Base-by-base conservation (phyloP, 306 rosid species). In the Inga laurina region DNA sequence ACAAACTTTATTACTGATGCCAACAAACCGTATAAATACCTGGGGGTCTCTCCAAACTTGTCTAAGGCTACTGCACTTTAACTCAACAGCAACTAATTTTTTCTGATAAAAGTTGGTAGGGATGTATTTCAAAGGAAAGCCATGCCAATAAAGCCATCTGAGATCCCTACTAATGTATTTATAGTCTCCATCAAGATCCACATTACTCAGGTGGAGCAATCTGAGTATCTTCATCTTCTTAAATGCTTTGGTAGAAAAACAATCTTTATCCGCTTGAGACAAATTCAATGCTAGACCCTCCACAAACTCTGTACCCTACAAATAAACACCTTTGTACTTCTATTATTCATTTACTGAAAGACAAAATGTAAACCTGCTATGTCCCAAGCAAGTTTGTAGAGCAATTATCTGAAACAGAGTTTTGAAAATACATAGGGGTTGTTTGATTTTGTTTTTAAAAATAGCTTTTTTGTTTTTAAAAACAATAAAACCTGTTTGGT, bases 151-250 rank as follows among this genome's bases (percentile, higher is more conserved):
- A 5, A 86, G 69, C 82, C 82, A 86, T 80, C 83, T 83, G 2
- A 86, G 14, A 21, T 65, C 35, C 44, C 39, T 54, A 2, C 84
- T 56, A 44, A 83, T 72, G 52, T 83, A n/a, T 54, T 80, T n/a
- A 76, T 32, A 83, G 73, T 86, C 78, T 24, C 87, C 89, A 24
- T 21, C 46, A 64, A 86, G 85, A 27, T 72, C 39, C 1, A 81
- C 83, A 45, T 75, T 41, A 34, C 48, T 14, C 65, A 86, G 78
- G 81, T 77, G 69, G 59, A 86, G 81, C 39, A 86, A 66, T 61
- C 83, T 86, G 3, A 86, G 87, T 45, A 14, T 72, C 64, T 80
- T 77, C 89, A 86, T 86, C 9, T 76, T 37, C 71, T 80, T 7
- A 45, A 86, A 86, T 14, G 80, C 71, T 27, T 54, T 56, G 10